Evolutionary conservation across 495 filamentous ascomycete genomes (phyloP).

Genomic region (Penicillium riverlandense): DNA sequence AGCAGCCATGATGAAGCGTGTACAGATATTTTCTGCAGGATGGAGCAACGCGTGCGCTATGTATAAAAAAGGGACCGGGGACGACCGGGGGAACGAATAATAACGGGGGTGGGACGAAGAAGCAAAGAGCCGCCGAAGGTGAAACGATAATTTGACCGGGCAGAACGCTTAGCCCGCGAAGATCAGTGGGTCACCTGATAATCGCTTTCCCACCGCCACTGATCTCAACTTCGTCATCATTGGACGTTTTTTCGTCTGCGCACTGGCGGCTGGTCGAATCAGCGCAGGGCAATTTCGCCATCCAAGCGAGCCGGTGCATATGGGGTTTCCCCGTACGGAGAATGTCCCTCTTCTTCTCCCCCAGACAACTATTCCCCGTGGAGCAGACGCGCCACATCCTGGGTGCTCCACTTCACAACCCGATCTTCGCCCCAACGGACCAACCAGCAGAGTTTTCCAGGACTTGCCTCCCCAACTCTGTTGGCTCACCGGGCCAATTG

Average conservation of each 20-base stretch:
- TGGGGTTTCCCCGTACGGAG: constrained; percentile 10
- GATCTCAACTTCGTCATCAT: background rate
- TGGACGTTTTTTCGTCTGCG: constrained; percentile 2
- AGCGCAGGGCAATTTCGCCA: background rate
- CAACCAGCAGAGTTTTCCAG: constrained; percentile 5
- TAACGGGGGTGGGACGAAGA: too few species aligned
- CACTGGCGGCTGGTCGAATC: constrained; percentile 5
- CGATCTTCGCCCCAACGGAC: background rate
- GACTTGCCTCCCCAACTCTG: constrained; percentile 4
- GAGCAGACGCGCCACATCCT: background rate
- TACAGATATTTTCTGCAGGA: background rate
- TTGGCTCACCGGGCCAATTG: constrained; percentile 4
- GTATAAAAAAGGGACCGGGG: too few species aligned
- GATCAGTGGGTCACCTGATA: constrained; percentile 1
- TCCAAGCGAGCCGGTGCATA: background rate
- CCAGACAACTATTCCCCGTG: background rate
- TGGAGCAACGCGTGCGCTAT: too few species aligned
- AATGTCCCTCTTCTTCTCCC: background rate
- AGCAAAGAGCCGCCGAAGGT: too few species aligned
- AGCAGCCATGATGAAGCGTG: constrained; percentile 1
- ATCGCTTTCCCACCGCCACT: constrained; percentile 22
- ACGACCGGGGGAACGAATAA: too few species aligned
- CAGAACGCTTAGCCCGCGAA: background rate
- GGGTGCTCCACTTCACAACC: constrained; percentile 2
- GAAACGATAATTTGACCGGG: too few species aligned